These are phyloP conservation scores for Penicillium sp. DNA, from an alignment of 2,329 filamentous ascomycete species.

Conservation along the genomic window DNA sequence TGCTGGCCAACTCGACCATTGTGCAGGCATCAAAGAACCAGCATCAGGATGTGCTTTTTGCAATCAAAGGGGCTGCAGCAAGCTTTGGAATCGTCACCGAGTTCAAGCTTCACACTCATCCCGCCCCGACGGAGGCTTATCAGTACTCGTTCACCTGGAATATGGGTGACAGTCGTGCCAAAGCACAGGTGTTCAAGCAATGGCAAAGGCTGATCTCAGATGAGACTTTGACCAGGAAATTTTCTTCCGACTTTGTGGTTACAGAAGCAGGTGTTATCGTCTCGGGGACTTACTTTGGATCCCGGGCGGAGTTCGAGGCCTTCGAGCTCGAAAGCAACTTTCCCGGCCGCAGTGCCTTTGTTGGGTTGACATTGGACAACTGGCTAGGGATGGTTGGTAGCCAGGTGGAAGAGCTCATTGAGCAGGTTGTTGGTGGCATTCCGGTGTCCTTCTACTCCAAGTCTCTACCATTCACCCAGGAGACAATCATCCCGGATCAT, in stretches of 20 bases:
- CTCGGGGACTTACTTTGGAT: constrained; percentile 66
- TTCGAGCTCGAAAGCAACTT: constrained; percentile 34
- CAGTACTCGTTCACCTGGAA: constrained; percentile 63
- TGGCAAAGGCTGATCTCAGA: constrained; percentile 65
- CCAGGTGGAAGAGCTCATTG: constrained; percentile 30
- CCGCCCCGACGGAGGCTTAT: constrained; percentile 52
- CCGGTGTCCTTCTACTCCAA: constrained; percentile 62
- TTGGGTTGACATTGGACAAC: constrained; percentile 31
- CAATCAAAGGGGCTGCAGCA: constrained; percentile 41
- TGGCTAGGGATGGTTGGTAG: constrained; percentile 34
- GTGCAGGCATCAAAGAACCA: constrained; percentile 33
- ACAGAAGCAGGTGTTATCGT: constrained; percentile 60
- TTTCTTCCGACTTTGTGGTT: constrained; percentile 62
- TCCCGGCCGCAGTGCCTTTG: constrained; percentile 22
- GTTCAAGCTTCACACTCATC: constrained; percentile 43
- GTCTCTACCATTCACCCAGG: constrained; percentile 57
- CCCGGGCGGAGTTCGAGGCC: constrained; percentile 58
- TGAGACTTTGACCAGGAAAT: constrained; percentile 61
- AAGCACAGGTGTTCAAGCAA: constrained; percentile 56
- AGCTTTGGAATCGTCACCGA: constrained; percentile 46
- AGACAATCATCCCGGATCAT: constrained; percentile 54
- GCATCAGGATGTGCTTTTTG: constrained; percentile 41
- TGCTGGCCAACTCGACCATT: constrained; percentile 47
- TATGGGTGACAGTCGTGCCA: constrained; percentile 51
- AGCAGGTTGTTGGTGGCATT: constrained; percentile 40